Percentiles rank a stretch among this genome's conserved stretches.
phyloP scores from a whole-genome alignment of 2,329 filamentous ascomycete species.

The Myriosclerotinia curreyana region DNA sequence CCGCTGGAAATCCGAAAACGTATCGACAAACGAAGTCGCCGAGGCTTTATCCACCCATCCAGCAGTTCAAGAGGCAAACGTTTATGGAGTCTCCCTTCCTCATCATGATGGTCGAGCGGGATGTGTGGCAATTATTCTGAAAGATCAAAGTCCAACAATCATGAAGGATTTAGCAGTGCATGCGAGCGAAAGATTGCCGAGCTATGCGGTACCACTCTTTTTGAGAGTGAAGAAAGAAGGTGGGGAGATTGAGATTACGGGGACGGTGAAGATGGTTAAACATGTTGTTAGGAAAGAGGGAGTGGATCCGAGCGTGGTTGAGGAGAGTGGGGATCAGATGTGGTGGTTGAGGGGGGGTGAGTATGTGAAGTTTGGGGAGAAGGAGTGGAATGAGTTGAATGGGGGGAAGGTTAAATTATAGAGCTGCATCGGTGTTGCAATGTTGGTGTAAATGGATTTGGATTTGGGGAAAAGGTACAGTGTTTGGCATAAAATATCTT shows the following conservation, averaged over 20 bases:
- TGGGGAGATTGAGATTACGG: slow-evolving; percentile 60
- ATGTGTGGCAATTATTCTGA: slow-evolving; percentile 68
- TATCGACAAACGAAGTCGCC: slow-evolving; percentile 79
- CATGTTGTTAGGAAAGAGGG: slow-evolving; percentile 68
- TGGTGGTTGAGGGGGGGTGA: slow-evolving; percentile 58
- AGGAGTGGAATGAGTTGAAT: slow-evolving; percentile 67
- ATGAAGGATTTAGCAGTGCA: slow-evolving; percentile 62
- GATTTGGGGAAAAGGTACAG: too few relatives aligned
- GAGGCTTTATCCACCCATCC: slow-evolving; percentile 67
- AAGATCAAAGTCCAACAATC: slow-evolving; percentile 44
- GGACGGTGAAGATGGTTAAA: slow-evolving; percentile 90
- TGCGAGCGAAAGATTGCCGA: slow-evolving; percentile 57
- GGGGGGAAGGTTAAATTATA: slow-evolving; percentile 59
- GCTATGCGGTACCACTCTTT: slow-evolving; percentile 76
- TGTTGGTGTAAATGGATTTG: too few relatives aligned
- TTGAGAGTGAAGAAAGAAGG: slow-evolving; percentile 58
- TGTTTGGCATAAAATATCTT: too few relatives aligned
- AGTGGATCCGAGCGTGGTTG: slow-evolving; percentile 60
- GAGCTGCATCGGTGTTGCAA: neutral
- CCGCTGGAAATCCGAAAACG: slow-evolving; percentile 80
- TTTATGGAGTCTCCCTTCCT: slow-evolving; percentile 78
- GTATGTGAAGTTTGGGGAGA: slow-evolving; percentile 65
- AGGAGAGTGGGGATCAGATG: slow-evolving; percentile 43
- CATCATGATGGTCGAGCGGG: slow-evolving; percentile 81
- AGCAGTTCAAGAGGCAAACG: slow-evolving; percentile 72